Evolutionary conservation across 768 basidiomycete genomes (phyloP).

Genomic region (Tulasnella sp.): DNA sequence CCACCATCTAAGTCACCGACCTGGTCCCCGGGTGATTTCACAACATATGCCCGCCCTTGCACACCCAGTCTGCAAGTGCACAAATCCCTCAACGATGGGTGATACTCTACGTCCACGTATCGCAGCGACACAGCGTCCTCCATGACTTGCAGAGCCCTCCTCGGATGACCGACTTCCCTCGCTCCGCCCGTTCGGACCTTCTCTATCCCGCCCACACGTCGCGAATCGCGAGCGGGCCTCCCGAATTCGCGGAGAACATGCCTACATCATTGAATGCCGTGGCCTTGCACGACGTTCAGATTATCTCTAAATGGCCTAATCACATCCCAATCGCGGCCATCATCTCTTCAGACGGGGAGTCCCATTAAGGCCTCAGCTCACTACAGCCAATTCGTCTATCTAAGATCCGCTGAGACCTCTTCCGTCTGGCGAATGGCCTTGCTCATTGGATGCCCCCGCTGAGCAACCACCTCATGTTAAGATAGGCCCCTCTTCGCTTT

Average conservation of each 20-base stretch:
- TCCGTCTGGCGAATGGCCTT: neutral
- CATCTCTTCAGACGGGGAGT: too few species aligned
- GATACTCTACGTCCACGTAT: neutral
- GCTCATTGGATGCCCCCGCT: neutral
- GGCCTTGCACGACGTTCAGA: neutral
- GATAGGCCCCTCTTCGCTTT: neutral
- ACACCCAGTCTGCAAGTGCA: neutral
- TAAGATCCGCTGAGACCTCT: neutral
- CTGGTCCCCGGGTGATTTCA: neutral
- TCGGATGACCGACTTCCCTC: neutral
- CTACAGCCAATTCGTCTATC: neutral
- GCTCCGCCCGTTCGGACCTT: neutral
- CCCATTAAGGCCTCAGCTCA: neutral
- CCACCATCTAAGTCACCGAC: neutral
- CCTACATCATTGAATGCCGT: neutral
- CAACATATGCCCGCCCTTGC: neutral
- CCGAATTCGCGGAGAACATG: neutral
- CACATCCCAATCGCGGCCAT: neutral
- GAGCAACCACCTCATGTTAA: neutral
- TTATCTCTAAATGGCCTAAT: neutral
- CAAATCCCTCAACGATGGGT: neutral
- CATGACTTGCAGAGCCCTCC: neutral
- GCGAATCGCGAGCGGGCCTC: neutral
- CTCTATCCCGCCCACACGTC: neutral
- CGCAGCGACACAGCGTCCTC: neutral